These are phyloP conservation scores for Citrus trifoliata DNA, from an alignment of 345 rosid species.

Conservation along the genomic window DNA sequence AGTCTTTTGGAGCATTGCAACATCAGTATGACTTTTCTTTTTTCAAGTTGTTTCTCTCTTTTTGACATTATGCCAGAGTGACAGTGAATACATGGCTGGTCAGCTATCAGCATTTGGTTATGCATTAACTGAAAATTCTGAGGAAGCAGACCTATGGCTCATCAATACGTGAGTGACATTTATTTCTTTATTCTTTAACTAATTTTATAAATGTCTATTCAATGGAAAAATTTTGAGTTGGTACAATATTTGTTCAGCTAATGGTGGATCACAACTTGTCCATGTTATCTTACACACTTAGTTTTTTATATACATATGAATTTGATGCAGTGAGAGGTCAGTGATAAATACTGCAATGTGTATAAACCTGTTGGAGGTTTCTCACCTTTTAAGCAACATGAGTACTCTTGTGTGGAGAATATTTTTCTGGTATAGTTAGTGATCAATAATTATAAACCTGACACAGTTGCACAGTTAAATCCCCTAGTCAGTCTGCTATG, in stretches of 20 bases:
- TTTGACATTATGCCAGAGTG: conserved; percentile 58
- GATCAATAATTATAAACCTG: not conserved
- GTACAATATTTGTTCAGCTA: not conserved
- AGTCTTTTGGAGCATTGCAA: too few relatives aligned
- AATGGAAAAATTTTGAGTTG: not conserved
- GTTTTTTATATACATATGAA: not conserved
- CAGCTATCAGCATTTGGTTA: conserved; percentile 95
- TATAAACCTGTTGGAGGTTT: not conserved
- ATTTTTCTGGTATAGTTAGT: not conserved
- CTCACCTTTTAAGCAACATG: not conserved
- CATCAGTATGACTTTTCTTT: not conserved
- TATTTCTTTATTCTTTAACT: not conserved
- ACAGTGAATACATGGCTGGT: conserved; percentile 98
- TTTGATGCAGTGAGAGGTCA: not conserved
- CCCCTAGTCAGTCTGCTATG: conserved; percentile 96
- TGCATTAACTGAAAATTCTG: conserved; percentile 74
- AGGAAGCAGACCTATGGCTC: conserved; percentile 91
- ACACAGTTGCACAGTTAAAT: conserved; percentile 88
- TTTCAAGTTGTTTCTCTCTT: not conserved
- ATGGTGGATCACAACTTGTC: not conserved
- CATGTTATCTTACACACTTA: not conserved
- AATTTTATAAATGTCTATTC: not conserved
- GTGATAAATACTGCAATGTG: not conserved
- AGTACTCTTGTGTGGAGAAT: not conserved
- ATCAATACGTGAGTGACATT: conserved; percentile 70